Percentiles rank a stretch among this genome's conserved stretches.
phyloP scores from a whole-genome alignment of 352 stramenopile species.

The Globisporangium lucens region DNA sequence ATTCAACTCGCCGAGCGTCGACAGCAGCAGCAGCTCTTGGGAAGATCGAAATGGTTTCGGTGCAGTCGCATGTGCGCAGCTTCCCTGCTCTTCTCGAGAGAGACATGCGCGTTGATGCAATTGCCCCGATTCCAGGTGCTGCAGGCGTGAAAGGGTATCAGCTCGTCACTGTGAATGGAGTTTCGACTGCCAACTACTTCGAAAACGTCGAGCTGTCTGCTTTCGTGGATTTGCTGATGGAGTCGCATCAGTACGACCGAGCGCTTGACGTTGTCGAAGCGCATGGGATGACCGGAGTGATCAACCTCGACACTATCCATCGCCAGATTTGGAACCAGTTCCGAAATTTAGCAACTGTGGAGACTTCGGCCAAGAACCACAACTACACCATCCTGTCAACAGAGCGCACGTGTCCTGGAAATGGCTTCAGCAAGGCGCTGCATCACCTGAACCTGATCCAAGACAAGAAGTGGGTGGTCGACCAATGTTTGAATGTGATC shows the following conservation, averaged over 20 bases:
- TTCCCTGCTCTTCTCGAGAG: not conserved
- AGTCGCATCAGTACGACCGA: conserved; percentile 32
- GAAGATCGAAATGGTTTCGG: conserved; percentile 6
- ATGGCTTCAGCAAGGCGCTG: conserved; percentile 34
- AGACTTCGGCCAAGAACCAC: not conserved
- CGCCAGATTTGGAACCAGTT: conserved; percentile 49
- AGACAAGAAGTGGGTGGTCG: conserved; percentile 49
- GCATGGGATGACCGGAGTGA: conserved; percentile 10
- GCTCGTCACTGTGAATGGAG: conserved; percentile 16
- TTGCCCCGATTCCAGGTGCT: not conserved
- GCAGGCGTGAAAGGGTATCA: conserved; percentile 2
- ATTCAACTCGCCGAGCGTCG: not conserved
- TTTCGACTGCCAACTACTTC: conserved; percentile 22
- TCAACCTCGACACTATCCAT: conserved; percentile 48
- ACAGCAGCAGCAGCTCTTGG: not conserved
- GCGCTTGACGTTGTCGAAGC: conserved; percentile 29
- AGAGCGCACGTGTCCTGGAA: not conserved
- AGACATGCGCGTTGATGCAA: not conserved
- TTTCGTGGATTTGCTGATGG: conserved; percentile 45
- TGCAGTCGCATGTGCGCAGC: not conserved
- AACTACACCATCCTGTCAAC: conserved; percentile 11
- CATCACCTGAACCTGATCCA: conserved; percentile 38
- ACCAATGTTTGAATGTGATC: conserved; percentile 40
- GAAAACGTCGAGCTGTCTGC: conserved; percentile 15
- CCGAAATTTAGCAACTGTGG: conserved; percentile 18